These are phyloP conservation scores for Raphanus hybrid DNA, from an alignment of 441 rosid genomes.

Conservation along the genomic window DNA sequence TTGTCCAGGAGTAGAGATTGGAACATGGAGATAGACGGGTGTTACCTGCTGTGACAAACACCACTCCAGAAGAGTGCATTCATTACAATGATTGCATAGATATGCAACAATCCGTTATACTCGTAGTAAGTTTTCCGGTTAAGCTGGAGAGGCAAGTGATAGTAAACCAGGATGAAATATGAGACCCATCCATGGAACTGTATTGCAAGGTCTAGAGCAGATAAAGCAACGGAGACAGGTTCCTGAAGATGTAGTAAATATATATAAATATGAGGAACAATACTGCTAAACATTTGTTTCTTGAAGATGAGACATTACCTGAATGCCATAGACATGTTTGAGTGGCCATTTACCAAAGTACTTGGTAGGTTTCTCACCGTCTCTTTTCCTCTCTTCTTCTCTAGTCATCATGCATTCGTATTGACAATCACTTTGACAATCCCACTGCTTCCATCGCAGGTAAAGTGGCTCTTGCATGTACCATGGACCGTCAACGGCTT, in stretches of 20 bases:
- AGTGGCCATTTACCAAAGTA: conserved; percentile 75
- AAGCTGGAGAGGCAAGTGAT: conserved; percentile 59
- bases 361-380: conserved; percentile 60
- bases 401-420: conserved; percentile 72
- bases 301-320: conserved; percentile 36
- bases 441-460: conserved; percentile 74
- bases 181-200: conserved; percentile 81
- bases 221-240: conserved; percentile 68
- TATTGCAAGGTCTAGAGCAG: conserved; percentile 64
- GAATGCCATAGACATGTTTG: conserved; percentile 63
- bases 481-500: conserved; percentile 68
- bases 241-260: conserved; percentile 41
- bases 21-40: conserved; percentile 16
- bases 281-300: neutral
- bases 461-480: conserved; percentile 75
- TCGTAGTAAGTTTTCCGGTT: conserved; percentile 61
- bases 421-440: conserved; percentile 63
- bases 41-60: conserved; percentile 64
- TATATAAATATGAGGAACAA: conserved; percentile 14
- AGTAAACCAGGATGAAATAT: conserved; percentile 64
- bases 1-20: neutral
- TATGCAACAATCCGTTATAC: conserved; percentile 61
- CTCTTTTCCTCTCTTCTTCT: conserved; percentile 59
- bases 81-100: conserved; percentile 59
- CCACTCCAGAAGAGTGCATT: conserved; percentile 72